Evolutionary conservation across 805 yeast genomes (phyloP).

Genomic region (Wickerhamomyces tratensis): DNA sequence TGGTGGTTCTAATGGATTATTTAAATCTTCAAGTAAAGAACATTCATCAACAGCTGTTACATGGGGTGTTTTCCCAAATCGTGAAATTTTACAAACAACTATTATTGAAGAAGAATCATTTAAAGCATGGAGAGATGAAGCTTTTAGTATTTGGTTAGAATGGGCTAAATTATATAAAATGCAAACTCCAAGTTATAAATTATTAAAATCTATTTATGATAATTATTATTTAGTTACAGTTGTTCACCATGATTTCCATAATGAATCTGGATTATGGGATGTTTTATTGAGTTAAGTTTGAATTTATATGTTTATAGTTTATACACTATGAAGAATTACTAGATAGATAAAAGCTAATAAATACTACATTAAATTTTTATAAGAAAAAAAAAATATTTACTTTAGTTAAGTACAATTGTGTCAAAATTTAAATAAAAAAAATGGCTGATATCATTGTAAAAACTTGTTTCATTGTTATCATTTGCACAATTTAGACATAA

Average conservation of each 20-base stretch:
- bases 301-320: no score
- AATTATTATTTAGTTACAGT: constrained; percentile 73
- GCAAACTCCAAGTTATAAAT: constrained; percentile 40
- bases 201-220: constrained; percentile 52
- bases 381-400: no score
- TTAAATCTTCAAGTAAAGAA: constrained; percentile 49
- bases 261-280: constrained; percentile 73
- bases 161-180: constrained; percentile 77
- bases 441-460: no score
- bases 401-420: no score
- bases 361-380: no score
- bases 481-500: no score
- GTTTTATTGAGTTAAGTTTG: constrained; percentile 23
- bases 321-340: no score
- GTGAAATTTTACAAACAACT: constrained; percentile 86
- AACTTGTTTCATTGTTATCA: no score
- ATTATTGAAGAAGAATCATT: constrained; percentile 88
- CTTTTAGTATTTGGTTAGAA: constrained; percentile 81
- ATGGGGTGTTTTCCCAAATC: constrained; percentile 95
- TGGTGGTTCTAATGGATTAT: constrained; percentile 51
- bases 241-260: constrained; percentile 74
- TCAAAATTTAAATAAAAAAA: no score
- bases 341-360: no score
- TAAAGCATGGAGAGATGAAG: constrained; percentile 94
- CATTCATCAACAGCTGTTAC: constrained; percentile 75